Conservation (phyloP, 495 filamentous ascomycete species). For the Rusavskia elegans region DNA sequence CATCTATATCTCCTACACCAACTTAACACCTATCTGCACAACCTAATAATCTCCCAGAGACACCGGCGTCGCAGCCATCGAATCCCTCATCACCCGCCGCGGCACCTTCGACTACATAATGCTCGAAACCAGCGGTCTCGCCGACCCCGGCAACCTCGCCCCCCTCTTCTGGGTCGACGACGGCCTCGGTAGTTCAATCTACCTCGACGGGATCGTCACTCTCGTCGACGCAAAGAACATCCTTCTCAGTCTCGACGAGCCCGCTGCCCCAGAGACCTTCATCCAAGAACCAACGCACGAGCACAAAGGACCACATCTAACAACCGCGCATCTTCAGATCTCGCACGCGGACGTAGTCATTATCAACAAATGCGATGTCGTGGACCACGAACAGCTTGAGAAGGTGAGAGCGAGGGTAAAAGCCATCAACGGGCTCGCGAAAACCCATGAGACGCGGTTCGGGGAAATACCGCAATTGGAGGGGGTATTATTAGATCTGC, state of each 20-base stretch:
- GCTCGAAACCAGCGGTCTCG: slow-evolving; percentile 88
- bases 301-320: slow-evolving; percentile 43
- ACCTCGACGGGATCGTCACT: slow-evolving; percentile 91
- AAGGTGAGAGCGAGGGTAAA: slow-evolving; percentile 47
- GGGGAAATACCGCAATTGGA: slow-evolving; percentile 69
- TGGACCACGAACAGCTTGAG: slow-evolving; percentile 50
- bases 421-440: slow-evolving; percentile 82
- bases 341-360: slow-evolving; percentile 94
- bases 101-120: slow-evolving; percentile 96
- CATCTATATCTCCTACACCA: no score
- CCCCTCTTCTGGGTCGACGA: slow-evolving; percentile 97
- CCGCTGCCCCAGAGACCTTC: slow-evolving; percentile 36
- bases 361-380: slow-evolving; percentile 86
- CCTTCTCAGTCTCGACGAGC: slow-evolving; percentile 60
- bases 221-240: slow-evolving; percentile 94
- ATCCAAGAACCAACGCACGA: slow-evolving; percentile 31
- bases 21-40: no score
- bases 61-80: slow-evolving; percentile 80
- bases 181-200: slow-evolving; percentile 82
- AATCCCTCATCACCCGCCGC: slow-evolving; percentile 87
- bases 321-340: slow-evolving; percentile 89
- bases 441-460: slow-evolving; percentile 63
- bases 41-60: slow-evolving; percentile 35
- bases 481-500: slow-evolving; percentile 72
- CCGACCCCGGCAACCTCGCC: slow-evolving; percentile 90